Conservation (phyloP, 352 stramenopile species). For the Phytophthora foliorum region DNA sequence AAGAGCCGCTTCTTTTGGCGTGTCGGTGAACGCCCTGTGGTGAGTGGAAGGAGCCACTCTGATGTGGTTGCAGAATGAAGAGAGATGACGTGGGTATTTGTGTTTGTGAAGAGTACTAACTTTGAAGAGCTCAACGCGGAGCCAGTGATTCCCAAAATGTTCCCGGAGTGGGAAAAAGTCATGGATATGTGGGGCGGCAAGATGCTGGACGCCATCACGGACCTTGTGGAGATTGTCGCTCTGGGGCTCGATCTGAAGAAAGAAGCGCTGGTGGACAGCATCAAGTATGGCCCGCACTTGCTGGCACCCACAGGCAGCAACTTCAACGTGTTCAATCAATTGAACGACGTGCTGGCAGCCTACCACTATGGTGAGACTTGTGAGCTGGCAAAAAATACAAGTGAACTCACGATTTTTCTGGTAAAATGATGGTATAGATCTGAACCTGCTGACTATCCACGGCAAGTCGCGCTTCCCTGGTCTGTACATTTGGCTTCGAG, state of each 20-base stretch:
- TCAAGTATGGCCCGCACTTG: constrained; percentile 91
- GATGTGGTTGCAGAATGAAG: neutral
- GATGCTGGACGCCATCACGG: constrained; percentile 83
- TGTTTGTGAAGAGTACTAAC: constrained; percentile 55
- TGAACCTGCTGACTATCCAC: constrained; percentile 96
- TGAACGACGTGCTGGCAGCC: constrained; percentile 91
- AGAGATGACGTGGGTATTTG: constrained; percentile 6
- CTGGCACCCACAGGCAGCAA: constrained; percentile 92
- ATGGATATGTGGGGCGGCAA: constrained; percentile 95
- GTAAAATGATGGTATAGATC: constrained; percentile 53
- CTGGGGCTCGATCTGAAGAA: constrained; percentile 88
- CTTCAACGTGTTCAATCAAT: constrained; percentile 81
- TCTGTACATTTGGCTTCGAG: constrained; percentile 92
- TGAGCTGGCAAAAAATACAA: neutral
- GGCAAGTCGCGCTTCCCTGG: constrained; percentile 93
- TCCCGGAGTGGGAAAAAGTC: constrained; percentile 87
- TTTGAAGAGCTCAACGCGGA: constrained; percentile 91
- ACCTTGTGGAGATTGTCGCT: constrained; percentile 90
- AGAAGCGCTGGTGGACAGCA: constrained; percentile 77
- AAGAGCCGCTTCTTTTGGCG: constrained; percentile 97
- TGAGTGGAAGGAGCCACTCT: constrained; percentile 11
- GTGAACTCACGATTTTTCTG: constrained; percentile 8
- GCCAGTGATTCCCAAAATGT: constrained; percentile 85
- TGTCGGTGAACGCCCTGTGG: constrained; percentile 77
- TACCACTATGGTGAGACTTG: constrained; percentile 86